A percentile compares a stretch with the other conserved stretches of the same genome.
Evolutionary conservation across 164 flowering plant species (phyloP).

Genomic region (Euptelea pleiosperma): DNA sequence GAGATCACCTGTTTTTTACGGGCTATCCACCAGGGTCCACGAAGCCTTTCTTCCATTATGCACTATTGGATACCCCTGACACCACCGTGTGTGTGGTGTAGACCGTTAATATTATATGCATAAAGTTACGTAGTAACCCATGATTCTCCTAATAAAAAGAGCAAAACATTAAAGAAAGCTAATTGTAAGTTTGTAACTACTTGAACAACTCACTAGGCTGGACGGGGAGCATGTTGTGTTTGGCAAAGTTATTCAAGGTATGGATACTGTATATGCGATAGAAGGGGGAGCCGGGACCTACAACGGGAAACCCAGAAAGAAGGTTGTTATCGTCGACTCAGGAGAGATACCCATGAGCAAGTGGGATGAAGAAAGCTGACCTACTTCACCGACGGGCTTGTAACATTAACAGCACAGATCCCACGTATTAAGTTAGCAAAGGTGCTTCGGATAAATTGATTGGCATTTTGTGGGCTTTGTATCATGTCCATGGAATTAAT

Average conservation of each 20-base stretch:
- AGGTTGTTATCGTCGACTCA: conserved; percentile 76
- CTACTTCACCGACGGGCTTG: conserved; percentile 6
- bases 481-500: background rate
- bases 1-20: no score
- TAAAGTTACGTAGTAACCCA: no score
- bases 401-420: conserved; percentile 11
- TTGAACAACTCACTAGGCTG: conserved; percentile 42
- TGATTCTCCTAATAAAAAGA: no score
- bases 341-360: conserved; percentile 85
- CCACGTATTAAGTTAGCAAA: background rate
- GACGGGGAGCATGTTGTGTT: conserved; percentile 97
- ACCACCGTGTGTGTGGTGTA: no score
- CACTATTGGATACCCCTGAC: no score
- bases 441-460: conserved; percentile 3
- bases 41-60: no score
- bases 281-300: conserved; percentile 99
- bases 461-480: no score
- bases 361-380: conserved; percentile 76
- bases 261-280: conserved; percentile 90
- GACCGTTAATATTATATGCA: no score
- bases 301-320: conserved; percentile 96
- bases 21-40: no score
- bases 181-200: no score
- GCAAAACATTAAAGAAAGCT: no score
- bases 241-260: conserved; percentile 94